Evolutionary conservation across 106 monocot species (phyloP), one percentile per base, ranked within the genome.

Genomic region (Acorus gramineus): DNA sequence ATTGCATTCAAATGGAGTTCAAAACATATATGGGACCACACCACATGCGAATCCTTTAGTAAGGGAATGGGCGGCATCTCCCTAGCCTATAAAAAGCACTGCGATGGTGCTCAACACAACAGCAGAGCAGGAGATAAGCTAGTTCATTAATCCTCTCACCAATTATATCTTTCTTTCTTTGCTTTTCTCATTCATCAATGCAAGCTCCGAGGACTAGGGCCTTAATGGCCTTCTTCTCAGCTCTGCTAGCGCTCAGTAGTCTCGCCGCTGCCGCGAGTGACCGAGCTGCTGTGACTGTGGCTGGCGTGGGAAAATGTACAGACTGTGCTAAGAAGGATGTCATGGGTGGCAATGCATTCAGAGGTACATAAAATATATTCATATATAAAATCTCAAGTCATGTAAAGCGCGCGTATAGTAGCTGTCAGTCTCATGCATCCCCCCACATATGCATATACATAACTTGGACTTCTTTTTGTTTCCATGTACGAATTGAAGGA

Each of bases 281-380:
- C 42, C 62, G 66, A 8, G 46, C 14, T 2, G 4, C 13, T 4
- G 74, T 47, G 3, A 14, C 47, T 1, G 61, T 71, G 47, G 60
- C 66, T 9, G 79, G 79, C 8, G 45, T 46, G 51, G 50, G 47
- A 5, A 60, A 69, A 44, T 79, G 79, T 61, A 10, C 57, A 3
- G 79, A 79, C 50, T 79, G 79, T 6, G 60, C 56, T 3, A 50
- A 59, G 61, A 74, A 62, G 50, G 74, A 61, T 46, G 50, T 69
- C 44, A 62, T 60, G 43, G 2, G 2, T 47, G 61, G 74, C 44
- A 9, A 55, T 61, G 79, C 74, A 61, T 70, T 69, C 43, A 59
- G 52, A 52, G 79, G 79, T 78, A 57, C 4, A 43, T n/a, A 4
- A 44, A 46, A 45, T 9, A 59, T 7, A 12, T 11, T 4, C 61